phyloP scores from a whole-genome alignment of 441 rosid species.

The Bruguiera hainesii region DNA sequence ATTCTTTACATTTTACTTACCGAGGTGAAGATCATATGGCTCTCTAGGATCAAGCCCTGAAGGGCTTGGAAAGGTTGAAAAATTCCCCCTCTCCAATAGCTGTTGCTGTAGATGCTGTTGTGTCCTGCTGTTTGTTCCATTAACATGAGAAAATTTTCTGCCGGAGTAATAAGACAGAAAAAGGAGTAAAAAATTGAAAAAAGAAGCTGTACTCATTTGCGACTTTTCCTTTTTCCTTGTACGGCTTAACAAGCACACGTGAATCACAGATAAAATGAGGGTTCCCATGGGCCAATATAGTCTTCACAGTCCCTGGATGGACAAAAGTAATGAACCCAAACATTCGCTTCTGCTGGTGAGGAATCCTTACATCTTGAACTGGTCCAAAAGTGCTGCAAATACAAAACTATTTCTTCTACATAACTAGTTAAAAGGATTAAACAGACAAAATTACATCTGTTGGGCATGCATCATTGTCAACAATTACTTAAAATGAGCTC shows the following conservation, averaged over 20 bases:
- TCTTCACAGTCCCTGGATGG: slow-evolving; percentile 79
- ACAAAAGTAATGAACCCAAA: slow-evolving; percentile 93
- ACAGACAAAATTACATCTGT: not conserved
- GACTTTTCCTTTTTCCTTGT: slow-evolving; percentile 94
- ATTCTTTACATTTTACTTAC: slow-evolving; percentile 35
- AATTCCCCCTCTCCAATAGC: slow-evolving; percentile 64
- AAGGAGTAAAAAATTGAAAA: slow-evolving; percentile 7
- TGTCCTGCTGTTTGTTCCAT: slow-evolving; percentile 57
- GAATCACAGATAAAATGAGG: slow-evolving; percentile 95
- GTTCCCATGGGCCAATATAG: slow-evolving; percentile 77
- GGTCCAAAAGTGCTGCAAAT: slow-evolving; percentile 69
- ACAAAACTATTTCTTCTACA: not conserved
- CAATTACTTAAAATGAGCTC: no score
- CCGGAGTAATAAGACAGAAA: slow-evolving; percentile 15
- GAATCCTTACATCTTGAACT: slow-evolving; percentile 97
- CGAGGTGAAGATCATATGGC: slow-evolving; percentile 49
- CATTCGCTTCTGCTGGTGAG: slow-evolving; percentile 95
- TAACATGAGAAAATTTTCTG: slow-evolving; percentile 12
- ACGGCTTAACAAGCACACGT: slow-evolving; percentile 92
- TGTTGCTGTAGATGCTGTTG: slow-evolving; percentile 60
- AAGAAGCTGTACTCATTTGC: slow-evolving; percentile 52
- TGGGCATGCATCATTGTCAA: not conserved
- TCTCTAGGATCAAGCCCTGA: slow-evolving; percentile 61
- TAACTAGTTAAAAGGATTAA: not conserved
- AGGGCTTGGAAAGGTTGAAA: slow-evolving; percentile 69